phyloP scores from a whole-genome alignment of 129 eudicot genomes.

The Logfia minima region DNA sequence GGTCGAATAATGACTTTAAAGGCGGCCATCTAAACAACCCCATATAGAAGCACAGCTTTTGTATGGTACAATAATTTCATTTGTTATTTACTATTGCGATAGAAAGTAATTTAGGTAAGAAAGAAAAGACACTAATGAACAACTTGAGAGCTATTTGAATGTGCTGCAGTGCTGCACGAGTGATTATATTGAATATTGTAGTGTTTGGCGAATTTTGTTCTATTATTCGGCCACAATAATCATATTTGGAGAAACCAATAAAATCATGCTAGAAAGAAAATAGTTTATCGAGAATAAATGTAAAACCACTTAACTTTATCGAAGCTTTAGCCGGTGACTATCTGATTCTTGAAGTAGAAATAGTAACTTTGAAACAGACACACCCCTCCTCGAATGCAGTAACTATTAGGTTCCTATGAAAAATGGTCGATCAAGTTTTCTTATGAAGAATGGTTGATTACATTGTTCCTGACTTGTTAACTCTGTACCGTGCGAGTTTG shows the following conservation, averaged over 20 bases:
- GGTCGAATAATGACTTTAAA: neutral
- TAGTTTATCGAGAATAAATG: neutral
- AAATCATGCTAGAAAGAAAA: neutral
- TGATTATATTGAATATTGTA: neutral
- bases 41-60: too few species aligned
- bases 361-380: neutral
- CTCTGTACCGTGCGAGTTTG: neutral
- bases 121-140: neutral
- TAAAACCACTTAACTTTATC: neutral
- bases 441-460: neutral
- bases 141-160: neutral
- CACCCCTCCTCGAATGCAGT: neutral
- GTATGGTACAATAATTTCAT: too few species aligned
- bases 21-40: neutral
- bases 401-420: neutral
- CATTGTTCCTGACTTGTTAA: neutral
- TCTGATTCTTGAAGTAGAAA: neutral
- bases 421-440: neutral
- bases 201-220: neutral
- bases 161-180: neutral
- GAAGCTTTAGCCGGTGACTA: neutral
- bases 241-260: neutral
- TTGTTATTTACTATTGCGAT: neutral
- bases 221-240: neutral
- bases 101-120: neutral